These are phyloP conservation scores for Starmerella bombi DNA, from an alignment of 805 yeast genomes.

Conservation along the genomic window DNA sequence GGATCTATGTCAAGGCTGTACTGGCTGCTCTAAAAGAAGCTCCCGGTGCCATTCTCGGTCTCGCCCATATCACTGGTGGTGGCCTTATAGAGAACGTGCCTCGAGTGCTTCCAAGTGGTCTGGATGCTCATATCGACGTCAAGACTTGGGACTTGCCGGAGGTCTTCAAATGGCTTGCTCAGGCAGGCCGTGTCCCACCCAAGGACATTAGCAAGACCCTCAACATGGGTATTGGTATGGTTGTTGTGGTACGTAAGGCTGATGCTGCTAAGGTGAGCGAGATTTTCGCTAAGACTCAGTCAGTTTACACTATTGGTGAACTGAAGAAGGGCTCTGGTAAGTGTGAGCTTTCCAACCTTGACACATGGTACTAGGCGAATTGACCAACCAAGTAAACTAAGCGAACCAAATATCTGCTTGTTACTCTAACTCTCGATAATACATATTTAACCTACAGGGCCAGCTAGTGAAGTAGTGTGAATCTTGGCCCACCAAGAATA, in stretches of 20 bases:
- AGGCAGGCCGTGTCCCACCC: slow-evolving; percentile 78
- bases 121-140: slow-evolving; percentile 73
- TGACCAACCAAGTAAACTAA: too few species aligned
- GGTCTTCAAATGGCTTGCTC: slow-evolving; percentile 89
- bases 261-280: slow-evolving; percentile 46
- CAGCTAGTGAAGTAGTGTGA: too few species aligned
- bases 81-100: slow-evolving; percentile 95
- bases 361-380: slow-evolving; percentile 25
- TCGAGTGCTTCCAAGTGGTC: slow-evolving; percentile 69
- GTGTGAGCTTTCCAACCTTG: slow-evolving; percentile 26
- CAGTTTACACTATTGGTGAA: slow-evolving; percentile 56
- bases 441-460: too few species aligned
- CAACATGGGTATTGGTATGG: slow-evolving; percentile 96
- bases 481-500: too few species aligned
- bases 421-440: too few species aligned
- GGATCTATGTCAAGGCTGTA: slow-evolving; percentile 85
- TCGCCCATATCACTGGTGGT: slow-evolving; percentile 98
- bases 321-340: slow-evolving; percentile 37
- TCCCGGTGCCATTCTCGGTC: slow-evolving; percentile 61
- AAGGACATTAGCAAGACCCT: slow-evolving; percentile 78
- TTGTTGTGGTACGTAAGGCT: slow-evolving; percentile 59
- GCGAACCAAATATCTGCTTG: too few species aligned
- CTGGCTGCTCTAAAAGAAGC: slow-evolving; percentile 44
- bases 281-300: slow-evolving; percentile 57
- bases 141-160: slow-evolving; percentile 71